Evolutionary conservation across 345 rosid genomes (phyloP), one percentile per base, ranked within the genome.

Genomic region (Hypericum perforatum): DNA sequence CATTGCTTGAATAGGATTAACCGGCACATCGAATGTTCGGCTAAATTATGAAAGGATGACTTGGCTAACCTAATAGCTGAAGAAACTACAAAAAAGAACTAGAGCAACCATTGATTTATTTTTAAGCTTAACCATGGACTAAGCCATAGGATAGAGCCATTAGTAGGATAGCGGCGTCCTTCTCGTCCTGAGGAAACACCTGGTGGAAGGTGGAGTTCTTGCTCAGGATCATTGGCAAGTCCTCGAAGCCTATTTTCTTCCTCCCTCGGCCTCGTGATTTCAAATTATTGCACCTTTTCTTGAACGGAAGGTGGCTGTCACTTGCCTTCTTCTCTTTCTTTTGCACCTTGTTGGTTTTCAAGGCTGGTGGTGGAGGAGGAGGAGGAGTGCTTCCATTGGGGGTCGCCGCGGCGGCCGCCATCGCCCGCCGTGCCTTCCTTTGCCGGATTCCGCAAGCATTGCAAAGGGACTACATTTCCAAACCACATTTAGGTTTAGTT

Each of bases 391-490:
- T 54, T 15, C 63, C 63, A 39, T 56, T 16, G 5, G 73, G 49
- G 1, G 71, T 72, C 0, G 79, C 81, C 2, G 80, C 82, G 0
- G 84, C 89, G 0, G 82, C 89, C 3, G 82, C 79, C 74, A 76
- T 53, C 14, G 91, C 92, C 61, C 82, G 50, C 55, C 92, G 78
- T 4, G 92, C 97, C 73, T 89, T 89, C 67, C 97, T 79, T 68
- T 83, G 97, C 54, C 97, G 70, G 50, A 89, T 89, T 39, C 97
- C 95, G 46, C 97, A 89, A 5, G 97, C 97, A 70, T 89, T 89
- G 73, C 97, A 89, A 5, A 89, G 92, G 3, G 97, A 75, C 97
- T 89, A 80, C 63, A 62, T 37, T 22, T 22, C 32, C 32, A 22
- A 22, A 22, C 1, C 32, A 22, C 32, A 22, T 22, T 1, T 22